Evolutionary conservation across 2,329 filamentous ascomycete species (phyloP), one percentile per base, ranked within the genome.

Genomic region (Stagonosporopsis rhizophila): DNA sequence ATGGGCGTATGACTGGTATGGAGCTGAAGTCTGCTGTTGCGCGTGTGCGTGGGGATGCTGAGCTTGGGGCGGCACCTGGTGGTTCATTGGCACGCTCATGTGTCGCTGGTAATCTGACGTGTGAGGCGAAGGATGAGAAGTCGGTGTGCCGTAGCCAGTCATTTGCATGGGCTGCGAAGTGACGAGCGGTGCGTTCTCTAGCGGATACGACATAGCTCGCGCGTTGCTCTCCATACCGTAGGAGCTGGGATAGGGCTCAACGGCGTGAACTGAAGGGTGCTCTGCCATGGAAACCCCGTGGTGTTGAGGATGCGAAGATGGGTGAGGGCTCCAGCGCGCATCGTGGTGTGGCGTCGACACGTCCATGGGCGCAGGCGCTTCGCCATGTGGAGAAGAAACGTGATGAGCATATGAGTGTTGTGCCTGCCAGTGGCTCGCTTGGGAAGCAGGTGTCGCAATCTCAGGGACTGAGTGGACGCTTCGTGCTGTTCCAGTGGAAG

Each of bases 131-230:
- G 72, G 71, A 38, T 74, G 73, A 19, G 73, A 75, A 6, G 71
- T 75, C 4, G 72, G 74, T 20, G 74, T 75, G 12, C 65, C 69
- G 59, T 76, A 76, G 27, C 73, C 73, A 2, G 69, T 67, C 69
- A 75, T 75, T 32, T 72, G 64, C 71, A 74, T 75, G 34, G 71
- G 68, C 59, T 72, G 72, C 6, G 70, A 75, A 32, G 71, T 72
- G 55, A 74, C 74, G 23, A 77, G 66, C 40, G 72, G 59, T 2
- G 71, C 59, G 45, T 69, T 74, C 55, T 77, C 75, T n/a, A 75
- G 55, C 15, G 75, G 75, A 51, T 77, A 77, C 6, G 74, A 75
- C 67, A 77, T 73, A 42, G 75, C 68, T 52, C 75, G 69, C 20
- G 71, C 60, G 51, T 72, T 77, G 52, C 68, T 68, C 49, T 77